Base-by-base conservation (phyloP, 257 asterid genomes). In the Nicotiana attenuata region DNA sequence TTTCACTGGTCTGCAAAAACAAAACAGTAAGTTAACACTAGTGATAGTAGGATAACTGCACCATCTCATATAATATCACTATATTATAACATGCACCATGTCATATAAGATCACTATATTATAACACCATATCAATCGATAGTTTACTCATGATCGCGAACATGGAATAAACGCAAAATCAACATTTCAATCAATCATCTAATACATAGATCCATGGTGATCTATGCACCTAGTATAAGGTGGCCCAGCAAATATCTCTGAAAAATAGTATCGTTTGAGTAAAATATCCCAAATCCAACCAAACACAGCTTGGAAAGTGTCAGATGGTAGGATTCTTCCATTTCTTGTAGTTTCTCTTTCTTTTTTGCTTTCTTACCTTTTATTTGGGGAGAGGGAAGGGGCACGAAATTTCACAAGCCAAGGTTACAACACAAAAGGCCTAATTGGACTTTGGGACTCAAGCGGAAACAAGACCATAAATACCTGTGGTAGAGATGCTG, bases 1-100 rank as follows among this genome's bases (percentile, higher is more conserved):
- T 89, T 87, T 96, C 99, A 15, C 92, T 91, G 84, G 86, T 88
- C 98, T 94, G 92, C 87, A 88, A 29, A 84, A 56, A 80, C 20
- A 66, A 41, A 65, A 82, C 22, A 68, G 45, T 41, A 78, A 67
- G 84, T 83, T 82, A 80, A 16, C 1, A 24, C 66, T 14, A 33
- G 16, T 50, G n/a, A 57, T 52, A 57, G 81, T 11, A 57, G 29
- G 20, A 11, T 20, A 78, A 35, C 4, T 24, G 52, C 81, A 57
- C 60, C 0, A 7, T 45, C 35, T 41, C 20, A 14, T 3, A 50
- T 11, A 3, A 24, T 47, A 73, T 20, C 24, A 13, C 57, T 41
- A 69, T 24, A 29, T 20, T 69, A 73, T 47, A 47, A 33, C 60
- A 45, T 7, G 56, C 56, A 11, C 56, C 56, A 50, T 50, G 17